Evolutionary conservation across 441 rosid genomes (phyloP).

Genomic region (Bruguiera hainesii): DNA sequence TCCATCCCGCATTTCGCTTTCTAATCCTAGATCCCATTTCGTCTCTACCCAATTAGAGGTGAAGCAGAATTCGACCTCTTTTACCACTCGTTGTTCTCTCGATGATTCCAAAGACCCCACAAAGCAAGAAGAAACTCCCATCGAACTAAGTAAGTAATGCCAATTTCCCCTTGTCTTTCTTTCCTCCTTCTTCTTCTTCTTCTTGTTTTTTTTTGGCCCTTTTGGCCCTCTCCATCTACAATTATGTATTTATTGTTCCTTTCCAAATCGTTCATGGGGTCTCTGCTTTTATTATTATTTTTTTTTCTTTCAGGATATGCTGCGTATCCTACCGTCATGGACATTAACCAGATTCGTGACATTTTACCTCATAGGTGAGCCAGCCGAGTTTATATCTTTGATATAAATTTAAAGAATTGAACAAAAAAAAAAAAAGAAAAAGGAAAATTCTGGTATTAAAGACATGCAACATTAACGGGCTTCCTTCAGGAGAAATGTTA

Average conservation of each 20-base stretch:
- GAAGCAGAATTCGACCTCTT: background rate
- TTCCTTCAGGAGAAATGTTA: too few species aligned
- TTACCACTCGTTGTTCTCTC: constrained; percentile 28
- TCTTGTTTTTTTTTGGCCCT: too few species aligned
- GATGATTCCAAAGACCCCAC: constrained; percentile 30
- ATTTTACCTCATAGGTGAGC: constrained; percentile 81
- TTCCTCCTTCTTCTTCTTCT: background rate
- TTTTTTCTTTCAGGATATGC: constrained; percentile 44
- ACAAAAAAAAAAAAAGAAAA: too few species aligned
- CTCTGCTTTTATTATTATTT: background rate
- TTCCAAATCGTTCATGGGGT: too few species aligned
- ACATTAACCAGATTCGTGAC: constrained; percentile 80
- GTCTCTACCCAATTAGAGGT: background rate
- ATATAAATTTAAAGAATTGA: too few species aligned
- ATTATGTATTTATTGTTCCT: background rate
- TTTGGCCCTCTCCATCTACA: too few species aligned
- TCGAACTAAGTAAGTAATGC: constrained; percentile 49
- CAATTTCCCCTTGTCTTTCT: background rate
- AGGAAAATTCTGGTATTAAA: too few species aligned
- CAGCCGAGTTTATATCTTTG: too few species aligned
- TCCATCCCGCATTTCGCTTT: background rate
- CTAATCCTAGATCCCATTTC: background rate
- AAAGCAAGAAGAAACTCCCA: constrained; percentile 42
- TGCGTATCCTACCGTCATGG: constrained; percentile 84
- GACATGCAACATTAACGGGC: too few species aligned